Conservation (phyloP, 352 stramenopile genomes). For the Pythium grandisporangium region DNA sequence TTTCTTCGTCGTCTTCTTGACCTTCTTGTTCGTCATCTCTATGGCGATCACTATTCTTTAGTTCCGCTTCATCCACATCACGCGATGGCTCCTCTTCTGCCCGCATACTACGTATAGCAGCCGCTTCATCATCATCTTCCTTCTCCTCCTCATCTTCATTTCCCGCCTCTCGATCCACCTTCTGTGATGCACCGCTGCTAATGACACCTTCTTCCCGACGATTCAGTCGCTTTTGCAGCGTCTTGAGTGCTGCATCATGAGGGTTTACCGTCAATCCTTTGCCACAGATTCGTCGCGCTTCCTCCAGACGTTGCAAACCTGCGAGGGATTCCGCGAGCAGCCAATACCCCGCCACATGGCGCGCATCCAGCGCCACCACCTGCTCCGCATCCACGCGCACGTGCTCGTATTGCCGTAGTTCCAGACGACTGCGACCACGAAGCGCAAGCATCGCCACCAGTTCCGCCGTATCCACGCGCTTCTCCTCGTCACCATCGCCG, state of each 20-base stretch:
- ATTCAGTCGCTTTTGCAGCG: too few relatives aligned
- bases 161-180: not conserved
- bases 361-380: conserved; percentile 16
- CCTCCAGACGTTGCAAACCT: conserved; percentile 20
- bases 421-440: conserved; percentile 20
- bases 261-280: conserved; percentile 23
- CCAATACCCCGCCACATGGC: conserved; percentile 26
- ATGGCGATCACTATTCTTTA: too few relatives aligned
- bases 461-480: conserved; percentile 20
- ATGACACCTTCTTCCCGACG: too few relatives aligned
- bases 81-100: too few relatives aligned
- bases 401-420: conserved; percentile 15
- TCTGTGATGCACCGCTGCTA: not conserved
- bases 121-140: too few relatives aligned
- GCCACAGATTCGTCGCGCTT: conserved; percentile 22
- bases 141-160: too few relatives aligned
- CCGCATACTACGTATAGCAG: too few relatives aligned
- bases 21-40: too few relatives aligned
- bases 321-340: conserved; percentile 23
- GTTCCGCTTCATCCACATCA: too few relatives aligned
- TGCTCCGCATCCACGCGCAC: conserved; percentile 25
- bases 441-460: conserved; percentile 15
- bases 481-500: too few relatives aligned
- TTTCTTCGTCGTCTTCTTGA: too few relatives aligned
- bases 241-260: too few relatives aligned